Evolutionary conservation across 2,329 filamentous ascomycete genomes (phyloP).

Genomic region (Harringtonia lauricola): DNA sequence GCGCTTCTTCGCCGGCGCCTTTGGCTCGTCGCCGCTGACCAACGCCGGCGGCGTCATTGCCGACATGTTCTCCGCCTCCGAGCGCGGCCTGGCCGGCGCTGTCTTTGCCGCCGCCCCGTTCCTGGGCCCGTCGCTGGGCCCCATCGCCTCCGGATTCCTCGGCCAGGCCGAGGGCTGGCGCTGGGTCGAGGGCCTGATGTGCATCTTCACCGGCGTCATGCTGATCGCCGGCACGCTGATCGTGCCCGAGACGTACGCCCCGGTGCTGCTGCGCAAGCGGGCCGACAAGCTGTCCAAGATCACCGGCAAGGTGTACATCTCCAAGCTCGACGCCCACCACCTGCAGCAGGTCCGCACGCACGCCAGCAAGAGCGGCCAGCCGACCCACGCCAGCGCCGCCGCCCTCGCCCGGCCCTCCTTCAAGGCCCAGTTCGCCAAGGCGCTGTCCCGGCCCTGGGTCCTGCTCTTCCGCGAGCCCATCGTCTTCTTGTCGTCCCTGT

Average conservation of each 20-base stretch:
- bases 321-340: constrained; percentile 30
- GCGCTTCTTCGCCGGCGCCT: constrained; percentile 52
- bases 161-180: constrained; percentile 54
- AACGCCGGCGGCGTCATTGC: constrained; percentile 53
- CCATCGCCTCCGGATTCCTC: constrained; percentile 57
- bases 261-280: constrained; percentile 42
- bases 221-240: constrained; percentile 40
- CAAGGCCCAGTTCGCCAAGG: constrained; percentile 41
- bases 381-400: constrained; percentile 10
- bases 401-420: constrained; percentile 25
- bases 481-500: constrained; percentile 52
- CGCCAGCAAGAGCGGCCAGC: constrained; percentile 12
- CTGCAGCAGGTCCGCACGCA: not conserved
- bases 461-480: constrained; percentile 62
- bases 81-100: constrained; percentile 47
- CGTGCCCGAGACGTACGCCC: constrained; percentile 51
- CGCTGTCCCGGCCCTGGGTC: constrained; percentile 54
- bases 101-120: constrained; percentile 57
- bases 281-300: constrained; percentile 37
- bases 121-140: constrained; percentile 51
- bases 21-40: constrained; percentile 50
- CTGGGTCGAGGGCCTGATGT: constrained; percentile 58
- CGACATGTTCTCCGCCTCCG: constrained; percentile 42
- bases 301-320: constrained; percentile 25
- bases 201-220: constrained; percentile 50